Conservation (phyloP, 2,329 filamentous ascomycete species). For the Claviceps humidiphila region DNA sequence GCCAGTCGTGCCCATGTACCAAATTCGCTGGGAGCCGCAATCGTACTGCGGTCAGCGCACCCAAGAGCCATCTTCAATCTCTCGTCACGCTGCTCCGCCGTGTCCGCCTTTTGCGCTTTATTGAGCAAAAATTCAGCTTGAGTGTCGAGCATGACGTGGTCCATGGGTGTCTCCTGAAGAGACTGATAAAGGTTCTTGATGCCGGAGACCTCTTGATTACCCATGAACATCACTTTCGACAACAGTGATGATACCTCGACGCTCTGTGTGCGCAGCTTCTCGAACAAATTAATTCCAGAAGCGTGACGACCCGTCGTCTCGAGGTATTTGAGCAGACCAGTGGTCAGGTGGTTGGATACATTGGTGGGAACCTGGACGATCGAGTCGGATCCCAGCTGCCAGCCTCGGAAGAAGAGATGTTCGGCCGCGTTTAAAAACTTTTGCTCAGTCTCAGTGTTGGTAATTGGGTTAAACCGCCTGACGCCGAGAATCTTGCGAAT, state of each 20-base stretch:
- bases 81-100: conserved; percentile 43
- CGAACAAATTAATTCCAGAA: conserved; percentile 93
- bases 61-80: conserved; percentile 77
- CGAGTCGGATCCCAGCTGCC: conserved; percentile 91
- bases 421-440: conserved; percentile 91
- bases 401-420: conserved; percentile 90
- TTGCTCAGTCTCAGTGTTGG: conserved; percentile 95
- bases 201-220: conserved; percentile 93
- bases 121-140: conserved; percentile 84
- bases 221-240: conserved; percentile 82
- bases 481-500: conserved; percentile 98
- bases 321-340: conserved; percentile 89
- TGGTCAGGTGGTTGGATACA: conserved; percentile 88
- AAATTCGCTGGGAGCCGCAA: conserved; percentile 93
- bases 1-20: conserved; percentile 90
- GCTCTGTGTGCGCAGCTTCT: conserved; percentile 83
- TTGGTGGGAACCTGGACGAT: conserved; percentile 96
- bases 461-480: conserved; percentile 91
- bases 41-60: conserved; percentile 86
- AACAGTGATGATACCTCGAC: conserved; percentile 88
- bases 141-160: conserved; percentile 89
- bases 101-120: conserved; percentile 52
- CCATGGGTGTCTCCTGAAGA: conserved; percentile 86
- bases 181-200: conserved; percentile 79
- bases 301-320: conserved; percentile 87